Evolutionary conservation across 2,329 filamentous ascomycete genomes (phyloP), one percentile per base, ranked within the genome.

Genomic region (Fusarium sp.): DNA sequence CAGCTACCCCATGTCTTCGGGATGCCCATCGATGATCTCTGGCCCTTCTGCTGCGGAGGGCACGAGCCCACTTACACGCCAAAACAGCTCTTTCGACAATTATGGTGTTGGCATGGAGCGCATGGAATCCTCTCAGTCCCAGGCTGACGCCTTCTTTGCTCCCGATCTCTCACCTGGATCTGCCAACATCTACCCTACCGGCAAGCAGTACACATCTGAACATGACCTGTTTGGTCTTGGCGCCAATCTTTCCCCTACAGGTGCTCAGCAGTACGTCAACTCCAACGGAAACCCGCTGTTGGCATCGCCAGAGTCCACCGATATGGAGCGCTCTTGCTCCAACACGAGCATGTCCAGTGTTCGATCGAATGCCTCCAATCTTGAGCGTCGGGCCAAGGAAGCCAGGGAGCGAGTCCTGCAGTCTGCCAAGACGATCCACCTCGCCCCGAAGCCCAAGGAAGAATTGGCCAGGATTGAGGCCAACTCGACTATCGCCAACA

Each of bases 241-340:
- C 10, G 74, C 76, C 10, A 76, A 68, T 47, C 70, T 75, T 15
- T 47, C 67, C 4, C 41, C 48, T 10, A 44, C 55, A 6, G 44
- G 50, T 4, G 31, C 57, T 35, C 68, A 75, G 7, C 71, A 70
- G 17, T 78, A 77, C 50, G 55, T 70, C 6, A 53, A 66, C 8
- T 67, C 70, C 9, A 69, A 66, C 39, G 72, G 74, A 17, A 73
- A 65, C 21, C 63, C 73, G 7, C 57, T 76, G 14, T 61, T 66
- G 32, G 54, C 66, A 6, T 69, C 68, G 7, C 66, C 66, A 11
- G 51, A 62, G 29, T 74, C 76, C 1, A 65, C 73, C 8, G 69
- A 74, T 29, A 82, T 83, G 81, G 77, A 82, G 59, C 77, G 82
- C 9, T 82, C 80, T 2, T 59, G 72, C n/a, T 84, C 82, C 9